Base-by-base conservation (phyloP, 352 stramenopile species). In the Phytophthora capsici region DNA sequence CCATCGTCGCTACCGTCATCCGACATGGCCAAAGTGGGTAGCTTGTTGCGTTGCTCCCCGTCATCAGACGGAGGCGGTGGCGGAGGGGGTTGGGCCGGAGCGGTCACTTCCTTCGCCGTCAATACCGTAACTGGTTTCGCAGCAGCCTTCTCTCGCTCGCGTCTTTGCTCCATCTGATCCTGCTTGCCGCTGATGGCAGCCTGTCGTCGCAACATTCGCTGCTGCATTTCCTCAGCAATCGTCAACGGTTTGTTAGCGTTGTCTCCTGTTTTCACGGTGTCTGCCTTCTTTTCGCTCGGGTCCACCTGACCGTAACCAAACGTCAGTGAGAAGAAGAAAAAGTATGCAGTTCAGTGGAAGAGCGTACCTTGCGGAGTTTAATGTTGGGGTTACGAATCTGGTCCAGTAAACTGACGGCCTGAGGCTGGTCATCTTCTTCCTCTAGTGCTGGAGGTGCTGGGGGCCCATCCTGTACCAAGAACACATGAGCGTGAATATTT, bases 181-280 rank as follows among this genome's bases (percentile, higher is more conserved):
- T 92, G 84, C 50, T 94, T 94, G 45, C 88, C 88, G 63, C 88
- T 94, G 66, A 93, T 88, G 34, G 84, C 84, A 26, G 81, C 84
- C 56, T 93, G 77, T 1, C 86, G 83, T 45, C 88, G 88, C 12
- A 81, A 66, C 80, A 96, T 89, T 37, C 86, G 77, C 63, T 92
- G 69, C 50, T 91, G 89, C 75, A 96, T 89, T 71, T 94, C 81
- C 45, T 96, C 84, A 28, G 83, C 80, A 30, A 93, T 91, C 4
- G 87, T 88, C 30, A 92, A 53, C 7, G 83, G 84, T 37, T 90
- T 86, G 16, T 64, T 76, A 8, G 77, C 37, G 14, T 37, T 54
- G 12, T 80, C 78, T 50, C 60, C 65, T 23, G 74, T 17, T 40
- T 82, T 88, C 3, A 71, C 14, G 3, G 73, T 34, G 1, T 82